A percentile compares a stretch with the other conserved stretches of the same genome.
phyloP scores from a whole-genome alignment of 1,284 basidiomycete species.

The Pholiota adiposa region DNA sequence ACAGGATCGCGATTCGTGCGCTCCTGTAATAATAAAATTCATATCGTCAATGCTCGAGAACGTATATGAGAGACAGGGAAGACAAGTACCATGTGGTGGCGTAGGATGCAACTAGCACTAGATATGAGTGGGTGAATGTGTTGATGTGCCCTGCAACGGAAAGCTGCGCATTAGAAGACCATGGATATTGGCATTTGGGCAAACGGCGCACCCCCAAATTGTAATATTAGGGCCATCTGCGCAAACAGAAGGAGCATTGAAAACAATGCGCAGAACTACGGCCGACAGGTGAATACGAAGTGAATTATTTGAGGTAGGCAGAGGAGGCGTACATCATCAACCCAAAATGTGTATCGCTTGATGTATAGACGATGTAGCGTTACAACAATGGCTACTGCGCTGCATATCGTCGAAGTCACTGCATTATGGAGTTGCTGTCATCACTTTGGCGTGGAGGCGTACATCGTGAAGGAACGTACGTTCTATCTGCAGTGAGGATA shows the following conservation, averaged over 20 bases:
- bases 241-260: conserved; percentile 24
- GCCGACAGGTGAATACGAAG: background rate
- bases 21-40: conserved; percentile 34
- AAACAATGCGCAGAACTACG: conserved; percentile 18
- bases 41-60: background rate
- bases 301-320: too few species aligned
- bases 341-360: conserved; percentile 13
- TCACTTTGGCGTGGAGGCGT: too few species aligned
- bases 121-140: conserved; percentile 42
- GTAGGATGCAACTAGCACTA: conserved; percentile 48
- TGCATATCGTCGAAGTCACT: conserved; percentile 16
- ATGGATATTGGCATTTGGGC: background rate
- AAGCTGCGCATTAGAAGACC: background rate
- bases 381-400: conserved; percentile 7
- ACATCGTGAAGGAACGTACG: background rate
- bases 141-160: conserved; percentile 3
- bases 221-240: conserved; percentile 26
- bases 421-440: too few species aligned
- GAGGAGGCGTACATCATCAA: conserved; percentile 22
- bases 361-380: conserved; percentile 12
- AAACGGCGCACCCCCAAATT: conserved; percentile 10
- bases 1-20: conserved; percentile 48
- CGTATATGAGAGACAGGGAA: background rate
- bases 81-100: conserved; percentile 42
- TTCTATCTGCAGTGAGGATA: background rate